Percentiles rank a stretch among this genome's conserved stretches.
phyloP scores from a whole-genome alignment of 2,329 filamentous ascomycete species.

The Arthrinium puccinioides region DNA sequence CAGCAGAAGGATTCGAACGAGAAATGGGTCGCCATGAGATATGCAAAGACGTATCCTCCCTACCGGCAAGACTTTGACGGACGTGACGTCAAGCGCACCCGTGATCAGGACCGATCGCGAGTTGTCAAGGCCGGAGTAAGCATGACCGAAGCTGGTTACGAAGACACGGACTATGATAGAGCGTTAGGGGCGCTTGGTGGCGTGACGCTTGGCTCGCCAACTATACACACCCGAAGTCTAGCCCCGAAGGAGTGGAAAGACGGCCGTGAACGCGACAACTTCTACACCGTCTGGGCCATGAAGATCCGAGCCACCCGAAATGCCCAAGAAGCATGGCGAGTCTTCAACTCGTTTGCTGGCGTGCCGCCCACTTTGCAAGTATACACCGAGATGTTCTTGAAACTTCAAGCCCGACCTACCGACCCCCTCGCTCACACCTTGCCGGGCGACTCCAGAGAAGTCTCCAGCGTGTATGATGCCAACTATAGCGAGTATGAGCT shows the following conservation, averaged over 20 bases:
- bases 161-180: slow-evolving; percentile 35
- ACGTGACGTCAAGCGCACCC: slow-evolving; percentile 46
- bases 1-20: slow-evolving; percentile 46
- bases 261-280: slow-evolving; percentile 21
- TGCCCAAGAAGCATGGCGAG: slow-evolving; percentile 51
- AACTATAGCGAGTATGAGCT: slow-evolving; percentile 60
- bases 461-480: slow-evolving; percentile 44
- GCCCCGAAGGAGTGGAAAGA: slow-evolving; percentile 23
- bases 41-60: slow-evolving; percentile 51
- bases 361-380: slow-evolving; percentile 35
- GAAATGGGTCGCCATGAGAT: slow-evolving; percentile 36
- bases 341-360: slow-evolving; percentile 14
- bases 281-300: slow-evolving; percentile 42
- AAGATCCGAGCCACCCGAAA: slow-evolving; percentile 53
- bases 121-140: slow-evolving; percentile 44
- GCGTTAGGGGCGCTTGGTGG: slow-evolving; percentile 48
- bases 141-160: slow-evolving; percentile 51
- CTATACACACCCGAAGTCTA: slow-evolving; percentile 45
- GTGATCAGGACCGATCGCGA: slow-evolving; percentile 46
- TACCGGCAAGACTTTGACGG: slow-evolving; percentile 51
- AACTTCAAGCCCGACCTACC: slow-evolving; percentile 34
- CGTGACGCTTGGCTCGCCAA: slow-evolving; percentile 41
- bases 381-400: slow-evolving; percentile 55
- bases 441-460: slow-evolving; percentile 55
- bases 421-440: slow-evolving; percentile 22